Base-by-base conservation (phyloP, 2,329 filamentous ascomycete species). In the Pyricularia pennisetigena region DNA sequence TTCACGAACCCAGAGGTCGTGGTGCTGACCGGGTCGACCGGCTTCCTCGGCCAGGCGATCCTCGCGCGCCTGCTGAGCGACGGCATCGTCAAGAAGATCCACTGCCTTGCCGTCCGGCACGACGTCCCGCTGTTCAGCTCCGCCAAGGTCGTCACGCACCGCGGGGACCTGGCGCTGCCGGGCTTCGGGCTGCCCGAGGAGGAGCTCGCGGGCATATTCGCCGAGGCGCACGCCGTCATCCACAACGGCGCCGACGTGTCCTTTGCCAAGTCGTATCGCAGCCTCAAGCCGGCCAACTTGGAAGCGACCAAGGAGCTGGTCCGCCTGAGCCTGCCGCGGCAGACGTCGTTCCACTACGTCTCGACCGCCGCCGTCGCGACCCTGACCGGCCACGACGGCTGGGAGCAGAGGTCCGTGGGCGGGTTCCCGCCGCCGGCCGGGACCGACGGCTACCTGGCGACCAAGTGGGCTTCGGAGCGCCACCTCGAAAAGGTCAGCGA, bases 201-300 rank as follows among this genome's bases (percentile, higher is more conserved):
- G 29, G 30, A 68, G 4, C 24, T 62, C 2, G 14, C 16, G 20
- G 23, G 63, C 1, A 59, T 74, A 28, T 70, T 69, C n/a, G 10
- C 12, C 3, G 3, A 28, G 1, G 69, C 70, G 1, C 68, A 74
- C 61, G 66, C 63, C 62, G 57, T 74, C 68, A 82, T 91, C 26
- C 88, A 86, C 73, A 79, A 76, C 67, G 84, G 80, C 8, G 81
- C 82, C n/a, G 76, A 79, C 24, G 74, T 75, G 16, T 78, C 73
- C 7, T 80, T 74, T 72, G 69, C 74, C 70, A 77, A 82, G 30
- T 72, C 73, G 1, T 83, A 82, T 70, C 32, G 72, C 9, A 72
- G 74, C 0, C 73, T 83, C 0, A 72, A 74, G 1, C 64, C 67
- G 0, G 68, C 72, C 29, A 83, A 83, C 69, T 70, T 82, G 2